Evolutionary conservation across 108 stramenopile species (phyloP), one percentile per base, ranked within the genome.

Genomic region (Fragilaria crotonensis): DNA sequence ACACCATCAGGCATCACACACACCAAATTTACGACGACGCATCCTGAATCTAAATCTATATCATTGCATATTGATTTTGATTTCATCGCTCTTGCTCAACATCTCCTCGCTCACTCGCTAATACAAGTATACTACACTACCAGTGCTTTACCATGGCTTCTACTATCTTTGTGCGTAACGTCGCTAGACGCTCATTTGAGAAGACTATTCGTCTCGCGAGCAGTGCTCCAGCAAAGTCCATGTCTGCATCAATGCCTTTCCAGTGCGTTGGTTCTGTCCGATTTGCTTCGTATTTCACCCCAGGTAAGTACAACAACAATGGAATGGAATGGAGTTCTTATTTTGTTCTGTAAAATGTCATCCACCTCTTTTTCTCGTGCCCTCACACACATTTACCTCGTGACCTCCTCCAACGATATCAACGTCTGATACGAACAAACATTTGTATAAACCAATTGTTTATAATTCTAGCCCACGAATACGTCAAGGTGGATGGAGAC

Each of bases 401-500:
- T n/a, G n/a, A n/a, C n/a, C n/a, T n/a, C n/a, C n/a, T n/a, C n/a
- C 36, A 41, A 41, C 11, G 36, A 41, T 41, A 41, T 41, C 11
- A 14, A 41, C 36, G 7, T 30, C 1, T 55, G 62, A 11, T 18
- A 27, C 5, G 20, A 1, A 19, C n/a, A 41, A 41, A 41, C 36
- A 41, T 11, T 41, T 41, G 36, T 41, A 41, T 41, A 41, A 11
- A 41, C 14, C 36, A 11, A 7, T 41, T 29, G 9, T 23, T 19
- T 52, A 26, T 17, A 29, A 47, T 45, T 30, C 9, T 56, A 87
- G 88, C 87, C n/a, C 95, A 96, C 67, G 95, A 96, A 73, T 96
- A 92, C 61, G 71, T 81, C 79, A 91, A 87, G 62, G 84, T 95
- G 20, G 95, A 96, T 29, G 96, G 96, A 21, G 85, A 82, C 23